Conservation (phyloP, 2,329 filamentous ascomycete species). For the Fusarium haematococcum region DNA sequence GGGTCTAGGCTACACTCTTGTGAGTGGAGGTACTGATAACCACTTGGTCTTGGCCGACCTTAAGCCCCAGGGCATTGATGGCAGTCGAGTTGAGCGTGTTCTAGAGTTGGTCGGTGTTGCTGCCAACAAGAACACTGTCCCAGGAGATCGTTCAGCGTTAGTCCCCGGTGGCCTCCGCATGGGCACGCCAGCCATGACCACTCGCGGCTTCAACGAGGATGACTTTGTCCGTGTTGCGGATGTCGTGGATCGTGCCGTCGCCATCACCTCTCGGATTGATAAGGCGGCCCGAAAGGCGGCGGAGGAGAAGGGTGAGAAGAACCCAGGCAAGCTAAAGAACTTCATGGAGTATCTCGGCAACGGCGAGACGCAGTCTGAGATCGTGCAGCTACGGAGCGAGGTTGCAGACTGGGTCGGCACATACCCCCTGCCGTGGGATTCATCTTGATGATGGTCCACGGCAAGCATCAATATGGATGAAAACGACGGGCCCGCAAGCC, state of each 20-base stretch:
- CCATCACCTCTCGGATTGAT: constrained; percentile 81
- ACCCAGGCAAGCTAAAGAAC: constrained; percentile 71
- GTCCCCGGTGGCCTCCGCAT: constrained; percentile 94
- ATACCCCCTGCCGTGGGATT: constrained; percentile 77
- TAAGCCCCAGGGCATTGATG: constrained; percentile 88
- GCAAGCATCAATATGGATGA: background rate
- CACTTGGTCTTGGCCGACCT: constrained; percentile 94
- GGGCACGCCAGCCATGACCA: constrained; percentile 98
- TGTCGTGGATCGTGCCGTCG: constrained; percentile 86
- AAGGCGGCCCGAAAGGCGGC: constrained; percentile 77
- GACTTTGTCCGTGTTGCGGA: constrained; percentile 91
- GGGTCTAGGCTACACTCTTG: constrained; percentile 86
- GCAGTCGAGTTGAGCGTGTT: constrained; percentile 88
- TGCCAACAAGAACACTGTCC: constrained; percentile 99
- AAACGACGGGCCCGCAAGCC: background rate
- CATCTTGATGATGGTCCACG: constrained; percentile 42
- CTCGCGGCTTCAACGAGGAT: constrained; percentile 86
- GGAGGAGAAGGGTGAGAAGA: constrained; percentile 75
- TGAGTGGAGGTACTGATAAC: constrained; percentile 96
- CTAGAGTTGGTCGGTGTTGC: constrained; percentile 94
- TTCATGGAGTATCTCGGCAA: constrained; percentile 77
- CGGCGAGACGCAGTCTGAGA: constrained; percentile 76
- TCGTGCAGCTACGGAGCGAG: constrained; percentile 78
- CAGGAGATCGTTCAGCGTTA: constrained; percentile 92
- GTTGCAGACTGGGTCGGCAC: constrained; percentile 84